A percentile compares a stretch with the other conserved stretches of the same genome.
Conservation (phyloP, 495 filamentous ascomycete species). For the Neurospora africana region DNA sequence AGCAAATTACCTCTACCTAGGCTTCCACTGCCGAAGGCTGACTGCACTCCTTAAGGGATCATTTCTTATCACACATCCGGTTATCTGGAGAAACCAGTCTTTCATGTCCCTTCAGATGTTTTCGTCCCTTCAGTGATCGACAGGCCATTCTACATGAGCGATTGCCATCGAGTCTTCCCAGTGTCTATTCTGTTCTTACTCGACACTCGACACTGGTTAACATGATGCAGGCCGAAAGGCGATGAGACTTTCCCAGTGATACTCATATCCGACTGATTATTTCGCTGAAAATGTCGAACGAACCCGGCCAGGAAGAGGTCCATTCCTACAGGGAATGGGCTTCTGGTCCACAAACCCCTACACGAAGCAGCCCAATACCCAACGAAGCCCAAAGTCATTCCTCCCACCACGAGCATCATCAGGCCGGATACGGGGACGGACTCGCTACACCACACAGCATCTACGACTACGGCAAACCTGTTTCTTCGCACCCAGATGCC, state of each 20-base stretch:
- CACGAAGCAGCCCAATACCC: not conserved
- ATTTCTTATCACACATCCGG: no score
- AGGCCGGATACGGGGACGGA: not conserved
- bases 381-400: not conserved
- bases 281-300: not conserved
- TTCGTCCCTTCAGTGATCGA: not conserved
- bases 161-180: not conserved
- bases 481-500: not conserved
- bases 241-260: not conserved
- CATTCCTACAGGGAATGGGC: not conserved
- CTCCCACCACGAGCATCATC: not conserved
- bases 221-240: not conserved
- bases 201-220: not conserved
- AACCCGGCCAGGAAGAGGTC: not conserved
- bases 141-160: not conserved
- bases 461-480: not conserved
- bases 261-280: not conserved
- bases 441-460: not conserved
- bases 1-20: no score
- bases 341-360: not conserved
- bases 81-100: not conserved
- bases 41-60: no score
- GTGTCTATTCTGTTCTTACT: not conserved
- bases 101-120: not conserved
- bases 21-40: not conserved